Percentiles rank a stretch among this genome's conserved stretches.
Conservation (phyloP, 257 asterid genomes). For the Solanum piurae region DNA sequence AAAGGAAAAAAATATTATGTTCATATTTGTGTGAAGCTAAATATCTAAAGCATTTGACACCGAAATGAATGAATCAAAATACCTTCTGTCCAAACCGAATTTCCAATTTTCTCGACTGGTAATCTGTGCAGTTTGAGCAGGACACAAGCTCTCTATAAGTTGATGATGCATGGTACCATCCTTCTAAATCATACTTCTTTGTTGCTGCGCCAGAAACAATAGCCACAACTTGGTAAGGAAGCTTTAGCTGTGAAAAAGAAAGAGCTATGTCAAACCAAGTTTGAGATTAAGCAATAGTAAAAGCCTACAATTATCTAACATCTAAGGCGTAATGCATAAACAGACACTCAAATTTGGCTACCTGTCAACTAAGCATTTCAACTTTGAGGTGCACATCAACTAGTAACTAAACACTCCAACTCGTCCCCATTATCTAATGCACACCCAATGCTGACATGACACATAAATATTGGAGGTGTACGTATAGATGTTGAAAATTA, state of each 20-base stretch:
- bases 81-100: conserved; percentile 88
- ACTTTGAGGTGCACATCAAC: too few species aligned
- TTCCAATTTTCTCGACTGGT: conserved; percentile 79
- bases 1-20: conserved; percentile 11
- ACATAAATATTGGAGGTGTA: too few species aligned
- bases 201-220: conserved; percentile 98
- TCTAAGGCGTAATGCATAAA: too few species aligned
- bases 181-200: conserved; percentile 88
- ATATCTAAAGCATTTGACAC: neutral
- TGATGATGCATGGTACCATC: conserved; percentile 86
- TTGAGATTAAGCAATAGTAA: neutral
- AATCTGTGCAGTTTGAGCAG: conserved; percentile 90
- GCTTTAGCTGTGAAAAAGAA: conserved; percentile 42
- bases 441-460: too few species aligned
- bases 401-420: too few species aligned
- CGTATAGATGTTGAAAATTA: too few species aligned
- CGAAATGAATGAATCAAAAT: neutral
- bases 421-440: too few species aligned
- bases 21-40: neutral
- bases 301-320: neutral
- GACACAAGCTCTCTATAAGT: conserved; percentile 82
- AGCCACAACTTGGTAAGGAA: conserved; percentile 74
- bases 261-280: too few species aligned
- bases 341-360: too few species aligned
- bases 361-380: too few species aligned